Base-by-base conservation (phyloP, 1,284 basidiomycete species). In the Xerocomus minutiporus region DNA sequence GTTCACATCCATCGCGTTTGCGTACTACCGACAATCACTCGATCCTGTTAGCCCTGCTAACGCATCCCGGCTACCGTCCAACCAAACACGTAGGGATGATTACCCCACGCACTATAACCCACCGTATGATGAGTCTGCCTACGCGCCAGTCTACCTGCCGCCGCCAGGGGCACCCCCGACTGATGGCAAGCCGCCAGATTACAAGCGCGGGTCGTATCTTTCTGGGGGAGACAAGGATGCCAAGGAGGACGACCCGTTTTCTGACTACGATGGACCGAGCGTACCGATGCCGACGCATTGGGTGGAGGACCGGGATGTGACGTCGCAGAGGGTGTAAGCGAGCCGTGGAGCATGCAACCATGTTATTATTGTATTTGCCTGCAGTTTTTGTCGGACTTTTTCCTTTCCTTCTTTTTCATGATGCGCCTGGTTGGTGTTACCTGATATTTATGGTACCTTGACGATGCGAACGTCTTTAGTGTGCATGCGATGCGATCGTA, bases 1-100 rank as follows among this genome's bases (percentile, higher is more conserved):
- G 50, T 88, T 89, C 73, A 75, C 79, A 35, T 59, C 78, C 47
- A 67, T 87, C 57, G 78, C 82, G 1, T 84, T 84, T 62, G 74
- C 75, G 8, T 92, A 83, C 72, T 84, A 86, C 65, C 81, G 82
- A 25, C 89, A 92, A 71, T 64, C 81, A 8, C 74, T 81, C 29
- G 86, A 91, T 65, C 87, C 88, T 0, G 60, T 68, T 5, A 74
- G 73, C 25, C 65, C 65, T 49, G 73, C 57, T n/a, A 74, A 71
- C 60, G 55, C 70, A 40, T 61, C 60, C 12, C 73, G 70, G 25
- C 53, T 66, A 13, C 71, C 73, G 8, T 57, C 62, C 5, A 61
- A 63, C 46, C 65, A 65, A 50, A 46, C 50, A 32, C 63, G 62
- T 26, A 46, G 57, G 36, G 61, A 56, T n/a, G 60, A 47, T 23